Percentiles rank a stretch among this genome's conserved stretches.
Evolutionary conservation across 345 rosid species (phyloP).

Genomic region (Eucalyptus marginata): DNA sequence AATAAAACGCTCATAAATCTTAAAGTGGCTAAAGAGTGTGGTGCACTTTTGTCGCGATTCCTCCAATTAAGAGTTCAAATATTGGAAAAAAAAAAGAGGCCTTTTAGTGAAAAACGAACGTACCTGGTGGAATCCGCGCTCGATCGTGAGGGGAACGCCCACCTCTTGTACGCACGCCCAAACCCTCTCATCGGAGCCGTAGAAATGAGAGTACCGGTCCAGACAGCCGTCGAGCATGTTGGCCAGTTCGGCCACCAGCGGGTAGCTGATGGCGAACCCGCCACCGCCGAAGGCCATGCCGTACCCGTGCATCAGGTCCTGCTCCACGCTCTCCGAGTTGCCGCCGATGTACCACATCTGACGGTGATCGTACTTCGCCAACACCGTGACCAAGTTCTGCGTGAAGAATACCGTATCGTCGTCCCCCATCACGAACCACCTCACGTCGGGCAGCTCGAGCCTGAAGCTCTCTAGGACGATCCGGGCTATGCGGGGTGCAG

Average conservation of each 20-base stretch:
- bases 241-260: constrained; percentile 50
- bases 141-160: constrained; percentile 55
- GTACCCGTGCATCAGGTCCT: constrained; percentile 49
- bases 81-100: not conserved
- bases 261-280: constrained; percentile 69
- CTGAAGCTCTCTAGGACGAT: constrained; percentile 50
- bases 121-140: constrained; percentile 91
- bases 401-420: constrained; percentile 77
- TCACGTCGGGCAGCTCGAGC: constrained; percentile 22
- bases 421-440: constrained; percentile 98
- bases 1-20: not conserved
- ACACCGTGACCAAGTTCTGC: constrained; percentile 46
- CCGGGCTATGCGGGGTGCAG: constrained; percentile 75
- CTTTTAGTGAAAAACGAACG: not conserved
- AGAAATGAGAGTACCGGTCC: constrained; percentile 43
- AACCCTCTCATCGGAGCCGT: constrained; percentile 84
- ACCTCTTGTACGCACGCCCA: constrained; percentile 66
- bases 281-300: constrained; percentile 97
- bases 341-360: constrained; percentile 82
- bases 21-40: not conserved
- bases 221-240: constrained; percentile 56
- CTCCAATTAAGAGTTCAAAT: not conserved
- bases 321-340: constrained; percentile 76
- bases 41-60: not conserved
- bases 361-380: constrained; percentile 53